phyloP scores from a whole-genome alignment of 1,284 basidiomycete genomes.

The Stereum hirsutum region DNA sequence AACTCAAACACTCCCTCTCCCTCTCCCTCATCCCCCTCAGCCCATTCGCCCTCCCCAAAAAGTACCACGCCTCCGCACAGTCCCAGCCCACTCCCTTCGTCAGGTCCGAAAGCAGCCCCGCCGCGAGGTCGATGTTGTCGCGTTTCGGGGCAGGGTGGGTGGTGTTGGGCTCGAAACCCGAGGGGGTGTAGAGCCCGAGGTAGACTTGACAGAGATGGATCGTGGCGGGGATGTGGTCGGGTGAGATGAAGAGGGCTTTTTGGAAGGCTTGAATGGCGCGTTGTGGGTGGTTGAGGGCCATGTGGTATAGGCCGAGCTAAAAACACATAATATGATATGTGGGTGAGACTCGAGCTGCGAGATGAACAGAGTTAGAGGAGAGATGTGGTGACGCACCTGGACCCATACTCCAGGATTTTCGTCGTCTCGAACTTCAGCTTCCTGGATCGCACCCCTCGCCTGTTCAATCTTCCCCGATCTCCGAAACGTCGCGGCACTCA shows the following conservation, averaged over 20 bases:
- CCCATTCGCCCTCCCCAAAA: conserved; percentile 72
- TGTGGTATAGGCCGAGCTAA: conserved; percentile 73
- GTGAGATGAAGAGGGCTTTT: conserved; percentile 74
- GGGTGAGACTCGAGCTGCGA: not conserved
- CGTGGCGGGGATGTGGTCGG: conserved; percentile 68
- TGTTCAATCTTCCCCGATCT: conserved; percentile 86
- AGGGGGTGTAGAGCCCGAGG: conserved; percentile 33
- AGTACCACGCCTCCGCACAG: conserved; percentile 88
- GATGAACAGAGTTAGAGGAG: not conserved
- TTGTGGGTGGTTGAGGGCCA: conserved; percentile 44
- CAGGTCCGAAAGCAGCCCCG: conserved; percentile 54
- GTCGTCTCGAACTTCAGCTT: conserved; percentile 88
- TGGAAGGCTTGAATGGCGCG: conserved; percentile 70
- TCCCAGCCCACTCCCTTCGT: conserved; percentile 75
- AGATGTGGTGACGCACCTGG: conserved; percentile 60
- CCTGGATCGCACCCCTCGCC: conserved; percentile 84
- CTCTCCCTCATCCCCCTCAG: conserved; percentile 61
- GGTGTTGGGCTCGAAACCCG: conserved; percentile 11
- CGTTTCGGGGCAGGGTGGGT: conserved; percentile 17
- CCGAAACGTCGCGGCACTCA: conserved; percentile 91
- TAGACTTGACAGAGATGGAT: conserved; percentile 73
- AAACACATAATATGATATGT: conserved; percentile 1
- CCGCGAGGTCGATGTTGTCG: conserved; percentile 67
- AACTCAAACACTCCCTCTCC: conserved; percentile 68
- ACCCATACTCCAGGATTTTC: conserved; percentile 90